Evolutionary conservation across 495 filamentous ascomycete species (phyloP), one percentile per base, ranked within the genome.

Genomic region (Penicillium cataractarum): DNA sequence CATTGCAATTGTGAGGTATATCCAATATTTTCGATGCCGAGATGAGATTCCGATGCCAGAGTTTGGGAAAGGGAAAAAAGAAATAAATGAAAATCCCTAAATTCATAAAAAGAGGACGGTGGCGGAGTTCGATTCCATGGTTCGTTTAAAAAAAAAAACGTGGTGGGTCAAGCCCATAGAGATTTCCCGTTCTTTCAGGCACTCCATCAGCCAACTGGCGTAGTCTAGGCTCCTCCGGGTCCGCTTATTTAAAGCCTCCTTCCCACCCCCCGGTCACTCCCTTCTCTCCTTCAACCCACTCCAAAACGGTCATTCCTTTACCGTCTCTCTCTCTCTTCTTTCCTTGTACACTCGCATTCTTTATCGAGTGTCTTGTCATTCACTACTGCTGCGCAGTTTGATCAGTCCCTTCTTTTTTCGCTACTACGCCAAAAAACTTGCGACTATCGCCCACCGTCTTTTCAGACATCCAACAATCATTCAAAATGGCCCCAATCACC

Each of bases 331-430:
- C 49, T 52, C 49, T 19, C 46, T 24, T 29, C 62, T n/a, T n/a
- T n/a, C n/a, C 59, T n/a, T 26, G 3, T 21, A 60, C 63, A 67
- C 65, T 70, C 63, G 55, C 65, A 48, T 60, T 67, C 68, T 63
- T 68, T 69, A 69, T 24, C 49, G 69, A 74, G 72, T 70, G 61
- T 60, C 58, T 51, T 56, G 58, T 58, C 67, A 24, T 49, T 31
- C 32, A 44, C 49, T 67, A 65, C 76, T 77, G 76, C 76, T 77
- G 78, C 71, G 76, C 76, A 75, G 76, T 74, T 58, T 61, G 68
- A 65, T 37, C 69, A 49, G 58, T 69, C 61, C 33, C 64, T 67
- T 31, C n/a, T n/a, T 58, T 22, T 49, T 27, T 29, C n/a, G 44
- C 50, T 40, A 58, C 59, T n/a, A 44, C 31, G 31, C 29, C 52